Conservation (phyloP, 208 protist genomes). For the Wallacemonas collosoma region DNA sequence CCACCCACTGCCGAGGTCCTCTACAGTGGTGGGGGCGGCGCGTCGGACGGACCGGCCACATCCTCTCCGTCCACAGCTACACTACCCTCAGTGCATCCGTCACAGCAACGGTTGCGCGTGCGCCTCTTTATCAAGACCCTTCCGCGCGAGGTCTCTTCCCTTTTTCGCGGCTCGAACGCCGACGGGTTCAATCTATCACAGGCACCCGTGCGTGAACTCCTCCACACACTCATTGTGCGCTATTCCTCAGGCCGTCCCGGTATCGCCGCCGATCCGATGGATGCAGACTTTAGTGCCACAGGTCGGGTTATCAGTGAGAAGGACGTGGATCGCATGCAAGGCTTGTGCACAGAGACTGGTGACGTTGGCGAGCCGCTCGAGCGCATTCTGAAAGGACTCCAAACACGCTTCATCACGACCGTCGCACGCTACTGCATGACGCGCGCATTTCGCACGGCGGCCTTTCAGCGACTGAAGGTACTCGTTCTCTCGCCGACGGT, state of each 20-base stretch:
- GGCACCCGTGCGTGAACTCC: slow-evolving; percentile 40
- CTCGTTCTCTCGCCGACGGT: slow-evolving; percentile 1
- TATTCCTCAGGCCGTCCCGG: slow-evolving; percentile 1
- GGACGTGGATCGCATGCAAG: slow-evolving; percentile 14
- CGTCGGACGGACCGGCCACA: too few species aligned
- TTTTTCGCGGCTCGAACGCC: slow-evolving; percentile 33
- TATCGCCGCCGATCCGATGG: slow-evolving; percentile 2
- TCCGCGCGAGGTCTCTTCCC: slow-evolving; percentile 34
- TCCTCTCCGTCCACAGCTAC: neutral
- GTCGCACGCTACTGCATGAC: slow-evolving; percentile 16
- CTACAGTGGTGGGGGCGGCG: neutral
- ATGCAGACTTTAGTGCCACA: neutral
- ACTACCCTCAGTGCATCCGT: neutral
- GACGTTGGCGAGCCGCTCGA: slow-evolving; percentile 7
- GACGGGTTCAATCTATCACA: slow-evolving; percentile 38
- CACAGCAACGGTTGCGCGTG: slow-evolving; percentile 24
- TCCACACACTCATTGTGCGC: slow-evolving; percentile 38
- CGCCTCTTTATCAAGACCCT: slow-evolving; percentile 69
- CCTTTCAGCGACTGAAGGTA: neutral
- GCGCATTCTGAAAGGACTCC: slow-evolving; percentile 10
- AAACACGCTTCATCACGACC: slow-evolving; percentile 5
- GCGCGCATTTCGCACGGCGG: slow-evolving; percentile 7
- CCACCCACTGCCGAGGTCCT: too few species aligned
- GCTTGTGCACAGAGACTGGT: slow-evolving; percentile 1
- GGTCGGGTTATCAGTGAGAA: neutral